Evolutionary conservation across 768 basidiomycete species (phyloP).

Genomic region (Amanita pseudoporphyria): DNA sequence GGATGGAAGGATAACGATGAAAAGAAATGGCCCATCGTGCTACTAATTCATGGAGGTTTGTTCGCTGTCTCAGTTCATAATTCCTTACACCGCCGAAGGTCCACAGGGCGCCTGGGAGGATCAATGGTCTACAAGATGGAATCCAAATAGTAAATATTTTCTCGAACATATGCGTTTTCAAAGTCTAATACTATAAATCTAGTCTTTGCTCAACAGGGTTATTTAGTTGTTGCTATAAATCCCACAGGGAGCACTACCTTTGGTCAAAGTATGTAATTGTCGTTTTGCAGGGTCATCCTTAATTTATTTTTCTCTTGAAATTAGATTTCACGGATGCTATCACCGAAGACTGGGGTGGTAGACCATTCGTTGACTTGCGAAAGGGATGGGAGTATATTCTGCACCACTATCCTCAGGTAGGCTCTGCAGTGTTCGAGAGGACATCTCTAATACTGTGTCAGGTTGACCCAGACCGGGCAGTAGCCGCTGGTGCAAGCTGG

Average conservation of each 20-base stretch:
- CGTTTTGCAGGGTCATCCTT: not conserved
- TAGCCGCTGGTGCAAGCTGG: constrained; percentile 76
- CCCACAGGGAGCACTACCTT: constrained; percentile 93
- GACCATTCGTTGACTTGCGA: constrained; percentile 70
- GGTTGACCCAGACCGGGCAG: constrained; percentile 63
- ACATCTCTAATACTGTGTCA: constrained; percentile 15
- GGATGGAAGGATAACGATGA: constrained; percentile 58
- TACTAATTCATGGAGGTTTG: constrained; percentile 74
- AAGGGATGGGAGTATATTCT: constrained; percentile 68
- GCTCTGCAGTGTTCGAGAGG: constrained; percentile 4
- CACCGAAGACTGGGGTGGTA: constrained; percentile 76
- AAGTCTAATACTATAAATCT: not conserved
- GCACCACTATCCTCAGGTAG: constrained; percentile 59
- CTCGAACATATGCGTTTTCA: not conserved
- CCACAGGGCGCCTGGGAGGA: constrained; percentile 87
- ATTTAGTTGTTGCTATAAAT: constrained; percentile 81
- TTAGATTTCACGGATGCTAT: constrained; percentile 77
- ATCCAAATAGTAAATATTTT: constrained; percentile 55
- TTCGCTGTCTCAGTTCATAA: not conserved
- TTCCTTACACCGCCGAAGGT: constrained; percentile 23
- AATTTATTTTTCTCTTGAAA: not conserved
- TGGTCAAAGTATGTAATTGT: constrained; percentile 54
- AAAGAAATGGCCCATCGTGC: constrained; percentile 70
- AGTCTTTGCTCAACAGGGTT: constrained; percentile 85
- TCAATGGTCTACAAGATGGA: constrained; percentile 89